These are phyloP conservation scores for Schizothecium vesticola DNA, from an alignment of 495 filamentous ascomycete species.

Conservation along the genomic window DNA sequence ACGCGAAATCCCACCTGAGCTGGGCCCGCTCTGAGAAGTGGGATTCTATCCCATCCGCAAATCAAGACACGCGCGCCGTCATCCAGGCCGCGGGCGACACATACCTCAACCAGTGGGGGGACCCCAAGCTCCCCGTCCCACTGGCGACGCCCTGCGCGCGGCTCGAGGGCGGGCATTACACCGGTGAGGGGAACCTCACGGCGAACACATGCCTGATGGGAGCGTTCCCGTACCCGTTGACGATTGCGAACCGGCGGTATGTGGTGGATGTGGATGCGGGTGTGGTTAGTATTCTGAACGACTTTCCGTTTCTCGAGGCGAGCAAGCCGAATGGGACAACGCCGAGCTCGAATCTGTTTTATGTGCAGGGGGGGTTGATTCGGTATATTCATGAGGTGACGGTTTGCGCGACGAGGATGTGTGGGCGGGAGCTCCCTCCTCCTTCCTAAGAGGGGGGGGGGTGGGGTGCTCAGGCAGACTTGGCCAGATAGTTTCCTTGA, in stretches of 20 bases:
- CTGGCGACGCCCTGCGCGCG: constrained; percentile 38
- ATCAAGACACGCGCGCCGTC: constrained; percentile 27
- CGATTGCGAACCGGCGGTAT: constrained; percentile 38
- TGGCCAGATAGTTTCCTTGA: too few relatives aligned
- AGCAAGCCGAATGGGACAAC: constrained; percentile 11
- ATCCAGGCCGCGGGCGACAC: constrained; percentile 38
- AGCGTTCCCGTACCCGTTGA: constrained; percentile 29
- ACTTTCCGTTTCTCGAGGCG: constrained; percentile 29
- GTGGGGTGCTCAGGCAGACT: too few relatives aligned
- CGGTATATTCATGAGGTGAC: constrained; percentile 42
- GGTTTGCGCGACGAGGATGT: constrained; percentile 5
- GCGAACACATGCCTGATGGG: constrained; percentile 33
- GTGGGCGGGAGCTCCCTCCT: too few relatives aligned
- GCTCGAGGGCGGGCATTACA: constrained; percentile 22
- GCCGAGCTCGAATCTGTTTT: constrained; percentile 47
- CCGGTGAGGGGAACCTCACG: constrained; percentile 25
- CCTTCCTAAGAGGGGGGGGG: too few relatives aligned
- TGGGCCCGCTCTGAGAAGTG: constrained; percentile 34
- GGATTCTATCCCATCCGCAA: constrained; percentile 34
- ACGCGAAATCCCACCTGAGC: constrained; percentile 38
- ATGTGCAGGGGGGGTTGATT: constrained; percentile 46
- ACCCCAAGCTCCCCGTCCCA: constrained; percentile 29
- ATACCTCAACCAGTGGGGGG: constrained; percentile 34
- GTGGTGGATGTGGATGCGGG: constrained; percentile 47
- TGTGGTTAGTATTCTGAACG: constrained; percentile 39